Evolutionary conservation across 1,139 yeast species (phyloP).

Genomic region (Neolecta irregularis): DNA sequence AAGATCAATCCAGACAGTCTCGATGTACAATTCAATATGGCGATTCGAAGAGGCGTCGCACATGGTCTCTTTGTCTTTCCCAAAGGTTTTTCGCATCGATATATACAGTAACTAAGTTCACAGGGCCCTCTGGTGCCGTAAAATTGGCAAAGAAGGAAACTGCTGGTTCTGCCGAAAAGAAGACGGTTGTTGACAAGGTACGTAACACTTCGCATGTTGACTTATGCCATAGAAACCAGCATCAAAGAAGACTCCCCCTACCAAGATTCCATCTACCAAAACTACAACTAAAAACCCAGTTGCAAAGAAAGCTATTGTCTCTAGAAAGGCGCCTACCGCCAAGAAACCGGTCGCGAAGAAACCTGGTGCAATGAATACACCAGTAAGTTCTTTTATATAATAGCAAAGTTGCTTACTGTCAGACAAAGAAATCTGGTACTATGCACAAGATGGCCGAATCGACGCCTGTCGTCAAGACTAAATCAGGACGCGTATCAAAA

Average conservation of each 20-base stretch:
- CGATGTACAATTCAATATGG: slow-evolving; percentile 61
- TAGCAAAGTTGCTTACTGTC: too few relatives aligned
- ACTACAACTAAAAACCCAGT: slow-evolving; percentile 19
- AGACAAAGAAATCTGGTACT: too few relatives aligned
- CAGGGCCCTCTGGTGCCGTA: slow-evolving; percentile 46
- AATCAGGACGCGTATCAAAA: too few relatives aligned
- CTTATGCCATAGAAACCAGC: slow-evolving; percentile 18
- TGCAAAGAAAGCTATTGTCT: slow-evolving; percentile 19
- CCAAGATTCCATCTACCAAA: too few relatives aligned
- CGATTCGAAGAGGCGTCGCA: slow-evolving; percentile 68
- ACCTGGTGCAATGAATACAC: slow-evolving; percentile 23
- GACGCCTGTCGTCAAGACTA: too few relatives aligned
- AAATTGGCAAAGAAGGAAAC: slow-evolving; percentile 39
- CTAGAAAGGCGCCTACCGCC: slow-evolving; percentile 19
- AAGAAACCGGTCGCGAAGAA: slow-evolving; percentile 25
- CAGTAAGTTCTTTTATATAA: too few relatives aligned
- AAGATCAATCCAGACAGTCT: slow-evolving; percentile 47
- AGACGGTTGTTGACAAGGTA: slow-evolving; percentile 5
- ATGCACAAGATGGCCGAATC: too few relatives aligned
- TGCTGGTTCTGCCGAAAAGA: slow-evolving; percentile 19
- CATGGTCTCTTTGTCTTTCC: slow-evolving; percentile 69
- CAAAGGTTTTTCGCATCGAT: slow-evolving; percentile 38
- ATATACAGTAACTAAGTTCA: neutral
- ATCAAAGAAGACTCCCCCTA: slow-evolving; percentile 20
- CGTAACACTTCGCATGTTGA: slow-evolving; percentile 15